Conservation (phyloP, 2,329 filamentous ascomycete genomes). For the Neonectria sp. region DNA sequence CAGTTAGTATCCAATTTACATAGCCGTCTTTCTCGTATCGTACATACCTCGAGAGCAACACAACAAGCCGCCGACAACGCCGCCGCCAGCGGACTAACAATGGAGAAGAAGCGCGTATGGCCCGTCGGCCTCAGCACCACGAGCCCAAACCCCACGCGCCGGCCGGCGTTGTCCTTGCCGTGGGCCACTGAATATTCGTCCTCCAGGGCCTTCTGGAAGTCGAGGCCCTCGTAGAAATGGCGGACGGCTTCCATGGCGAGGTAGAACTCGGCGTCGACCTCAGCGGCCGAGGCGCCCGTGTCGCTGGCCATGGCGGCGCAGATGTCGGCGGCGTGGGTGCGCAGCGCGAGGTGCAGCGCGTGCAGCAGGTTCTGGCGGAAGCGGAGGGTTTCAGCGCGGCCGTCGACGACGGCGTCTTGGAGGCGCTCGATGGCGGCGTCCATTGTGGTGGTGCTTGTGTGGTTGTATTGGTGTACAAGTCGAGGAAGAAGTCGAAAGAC, state of each 20-base stretch:
- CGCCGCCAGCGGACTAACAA: slow-evolving; percentile 34
- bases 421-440: slow-evolving; percentile 35
- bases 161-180: slow-evolving; percentile 28
- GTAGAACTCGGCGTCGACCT: slow-evolving; percentile 42
- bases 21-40: background rate
- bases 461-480: background rate
- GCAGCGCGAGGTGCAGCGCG: slow-evolving; percentile 30
- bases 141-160: slow-evolving; percentile 34
- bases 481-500: background rate
- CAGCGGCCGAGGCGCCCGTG: slow-evolving; percentile 31
- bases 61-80: slow-evolving; percentile 39
- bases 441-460: slow-evolving; percentile 25
- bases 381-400: slow-evolving; percentile 38
- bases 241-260: slow-evolving; percentile 38
- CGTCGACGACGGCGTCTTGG: slow-evolving; percentile 40
- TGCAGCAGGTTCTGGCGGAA: slow-evolving; percentile 40
- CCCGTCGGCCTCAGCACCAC: slow-evolving; percentile 37
- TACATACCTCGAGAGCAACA: slow-evolving; percentile 33
- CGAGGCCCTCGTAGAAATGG: slow-evolving; percentile 31
- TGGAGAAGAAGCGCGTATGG: slow-evolving; percentile 39
- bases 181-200: slow-evolving; percentile 35
- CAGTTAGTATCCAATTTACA: slow-evolving; percentile 17
- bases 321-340: slow-evolving; percentile 29
- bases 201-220: slow-evolving; percentile 30
- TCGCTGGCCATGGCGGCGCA: slow-evolving; percentile 41